phyloP scores from a whole-genome alignment of 768 basidiomycete genomes.

The Steccherinum ochraceum region DNA sequence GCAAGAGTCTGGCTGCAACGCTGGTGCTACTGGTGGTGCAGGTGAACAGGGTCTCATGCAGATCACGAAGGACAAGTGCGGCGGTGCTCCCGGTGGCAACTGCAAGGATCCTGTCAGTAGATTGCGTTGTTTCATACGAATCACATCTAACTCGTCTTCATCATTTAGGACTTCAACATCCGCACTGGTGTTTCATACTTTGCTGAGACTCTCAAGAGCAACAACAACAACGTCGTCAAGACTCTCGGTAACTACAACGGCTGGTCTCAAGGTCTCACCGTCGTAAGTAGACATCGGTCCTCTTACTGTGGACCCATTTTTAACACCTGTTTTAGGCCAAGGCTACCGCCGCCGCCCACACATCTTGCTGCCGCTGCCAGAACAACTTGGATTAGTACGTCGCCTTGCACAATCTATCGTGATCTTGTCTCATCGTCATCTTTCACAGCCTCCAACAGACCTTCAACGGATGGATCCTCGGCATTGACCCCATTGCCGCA shows the following conservation, averaged over 20 bases:
- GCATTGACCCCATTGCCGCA: slow-evolving; percentile 38
- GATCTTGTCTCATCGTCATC: slow-evolving; percentile 5
- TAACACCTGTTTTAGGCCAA: slow-evolving; percentile 27
- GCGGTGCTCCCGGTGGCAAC: slow-evolving; percentile 38
- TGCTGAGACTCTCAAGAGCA: slow-evolving; percentile 37
- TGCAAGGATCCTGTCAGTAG: slow-evolving; percentile 36
- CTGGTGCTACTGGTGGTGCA: slow-evolving; percentile 57
- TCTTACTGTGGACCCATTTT: not conserved
- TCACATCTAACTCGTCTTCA: too few relatives aligned
- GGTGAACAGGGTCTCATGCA: slow-evolving; percentile 90
- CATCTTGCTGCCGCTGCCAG: slow-evolving; percentile 62
- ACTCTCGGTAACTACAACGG: slow-evolving; percentile 76
- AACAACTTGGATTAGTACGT: slow-evolving; percentile 85
- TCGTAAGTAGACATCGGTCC: slow-evolving; percentile 29
- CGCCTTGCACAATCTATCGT: too few relatives aligned
- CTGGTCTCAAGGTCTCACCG: slow-evolving; percentile 55
- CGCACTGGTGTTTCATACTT: slow-evolving; percentile 59
- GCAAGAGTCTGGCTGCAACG: slow-evolving; percentile 80
- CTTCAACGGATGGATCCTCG: slow-evolving; percentile 67
- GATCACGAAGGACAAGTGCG: slow-evolving; percentile 73
- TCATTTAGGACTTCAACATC: slow-evolving; percentile 77
- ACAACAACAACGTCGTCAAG: slow-evolving; percentile 47
- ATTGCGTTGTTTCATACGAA: slow-evolving; percentile 21
- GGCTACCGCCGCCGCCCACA: slow-evolving; percentile 52
- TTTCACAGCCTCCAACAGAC: slow-evolving; percentile 55